These are phyloP conservation scores for Coffea humblotiana DNA, from an alignment of 305 asterid genomes.

Conservation along the genomic window DNA sequence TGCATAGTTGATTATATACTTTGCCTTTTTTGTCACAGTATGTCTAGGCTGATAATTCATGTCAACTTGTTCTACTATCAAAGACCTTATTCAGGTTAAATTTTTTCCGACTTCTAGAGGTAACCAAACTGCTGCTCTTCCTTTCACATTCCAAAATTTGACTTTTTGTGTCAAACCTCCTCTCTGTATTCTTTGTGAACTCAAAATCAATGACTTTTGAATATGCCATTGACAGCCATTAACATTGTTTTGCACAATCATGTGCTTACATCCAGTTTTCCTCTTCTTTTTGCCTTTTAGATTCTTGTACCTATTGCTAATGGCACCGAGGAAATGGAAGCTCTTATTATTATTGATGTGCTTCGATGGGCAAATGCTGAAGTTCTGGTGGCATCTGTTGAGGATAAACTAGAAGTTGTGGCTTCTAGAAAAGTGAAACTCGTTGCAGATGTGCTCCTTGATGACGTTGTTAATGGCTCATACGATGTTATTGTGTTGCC, in stretches of 20 bases:
- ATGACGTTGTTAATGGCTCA: constrained; percentile 55
- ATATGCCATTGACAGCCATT: too few species aligned
- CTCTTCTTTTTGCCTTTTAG: constrained; percentile 36
- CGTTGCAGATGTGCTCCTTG: constrained; percentile 79
- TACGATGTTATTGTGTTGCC: constrained; percentile 85
- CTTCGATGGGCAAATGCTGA: constrained; percentile 88
- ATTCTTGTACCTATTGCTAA: constrained; percentile 96
- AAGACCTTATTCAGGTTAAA: background rate
- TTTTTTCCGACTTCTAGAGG: background rate
- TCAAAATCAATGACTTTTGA: too few species aligned
- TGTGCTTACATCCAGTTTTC: background rate
- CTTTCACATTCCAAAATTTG: background rate
- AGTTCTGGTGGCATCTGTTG: constrained; percentile 85
- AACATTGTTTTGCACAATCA: background rate
- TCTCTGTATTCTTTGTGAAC: background rate
- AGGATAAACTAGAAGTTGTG: constrained; percentile 62
- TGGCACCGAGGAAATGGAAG: constrained; percentile 98
- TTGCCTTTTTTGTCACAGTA: background rate
- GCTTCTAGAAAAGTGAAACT: constrained; percentile 94
- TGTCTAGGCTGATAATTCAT: background rate
- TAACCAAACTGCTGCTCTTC: background rate
- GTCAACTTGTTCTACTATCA: background rate
- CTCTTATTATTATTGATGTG: constrained; percentile 78
- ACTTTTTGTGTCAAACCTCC: background rate
- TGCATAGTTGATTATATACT: background rate